Conservation (phyloP, 768 basidiomycete genomes). For the Leucogyrophana mollusca region DNA sequence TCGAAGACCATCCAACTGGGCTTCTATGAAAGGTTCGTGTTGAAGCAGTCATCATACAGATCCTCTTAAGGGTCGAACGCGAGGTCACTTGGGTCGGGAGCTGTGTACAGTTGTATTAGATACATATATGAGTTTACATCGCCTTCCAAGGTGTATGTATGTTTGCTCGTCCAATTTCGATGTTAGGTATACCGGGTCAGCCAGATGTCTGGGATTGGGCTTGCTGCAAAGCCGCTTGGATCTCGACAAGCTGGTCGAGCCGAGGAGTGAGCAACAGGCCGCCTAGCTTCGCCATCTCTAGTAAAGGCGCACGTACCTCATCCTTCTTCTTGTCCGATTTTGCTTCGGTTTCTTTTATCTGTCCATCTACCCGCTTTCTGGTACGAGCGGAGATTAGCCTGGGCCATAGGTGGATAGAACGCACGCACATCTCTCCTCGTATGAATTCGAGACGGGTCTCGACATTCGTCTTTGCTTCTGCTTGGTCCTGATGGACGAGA, state of each 20-base stretch:
- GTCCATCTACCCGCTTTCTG: slow-evolving; percentile 77
- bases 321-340: slow-evolving; percentile 80
- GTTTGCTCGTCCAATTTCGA: too few species aligned
- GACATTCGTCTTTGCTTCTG: slow-evolving; percentile 84
- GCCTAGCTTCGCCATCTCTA: too few species aligned
- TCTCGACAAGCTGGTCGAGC: slow-evolving; percentile 61
- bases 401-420: not conserved
- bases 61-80: too few species aligned
- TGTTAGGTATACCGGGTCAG: too few species aligned
- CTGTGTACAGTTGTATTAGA: too few species aligned
- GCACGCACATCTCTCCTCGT: slow-evolving; percentile 74
- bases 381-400: not conserved
- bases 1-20: slow-evolving; percentile 38
- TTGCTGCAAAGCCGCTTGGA: slow-evolving; percentile 57
- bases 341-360: slow-evolving; percentile 75
- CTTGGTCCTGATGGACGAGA: slow-evolving; percentile 84
- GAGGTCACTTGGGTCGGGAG: too few species aligned
- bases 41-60: slow-evolving; percentile 22
- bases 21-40: slow-evolving; percentile 44
- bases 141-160: too few species aligned
- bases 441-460: slow-evolving; percentile 91
- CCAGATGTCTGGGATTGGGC: slow-evolving; percentile 27
- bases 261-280: too few species aligned
- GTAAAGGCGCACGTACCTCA: slow-evolving; percentile 51
- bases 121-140: too few species aligned